Evolutionary conservation across 2,329 filamentous ascomycete species (phyloP).

Genomic region (Phialemonium atrogriseum): DNA sequence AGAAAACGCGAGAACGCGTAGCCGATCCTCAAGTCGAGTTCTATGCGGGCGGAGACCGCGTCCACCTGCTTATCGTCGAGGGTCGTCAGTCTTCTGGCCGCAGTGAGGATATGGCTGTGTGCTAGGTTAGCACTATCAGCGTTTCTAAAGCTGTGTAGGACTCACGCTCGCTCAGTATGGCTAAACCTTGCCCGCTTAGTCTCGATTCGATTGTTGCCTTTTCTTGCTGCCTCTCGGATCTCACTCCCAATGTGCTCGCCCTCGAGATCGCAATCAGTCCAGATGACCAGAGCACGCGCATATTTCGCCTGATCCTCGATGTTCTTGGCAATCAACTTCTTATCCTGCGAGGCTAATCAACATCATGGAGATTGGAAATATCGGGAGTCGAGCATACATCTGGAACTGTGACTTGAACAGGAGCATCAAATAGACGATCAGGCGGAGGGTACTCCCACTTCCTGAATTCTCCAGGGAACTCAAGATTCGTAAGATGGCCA

Average conservation of each 20-base stretch:
- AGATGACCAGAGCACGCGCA: conserved; percentile 77
- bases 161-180: conserved; percentile 86
- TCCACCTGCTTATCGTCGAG: conserved; percentile 81
- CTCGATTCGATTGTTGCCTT: conserved; percentile 64
- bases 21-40: conserved; percentile 86
- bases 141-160: conserved; percentile 2
- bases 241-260: conserved; percentile 94
- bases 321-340: conserved; percentile 73
- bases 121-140: conserved; percentile 4
- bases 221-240: conserved; percentile 71
- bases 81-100: conserved; percentile 66
- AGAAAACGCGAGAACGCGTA: conserved; percentile 87
- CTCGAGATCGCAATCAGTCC: conserved; percentile 98
- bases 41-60: conserved; percentile 81
- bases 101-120: conserved; percentile 74
- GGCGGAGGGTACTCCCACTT: conserved; percentile 79
- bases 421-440: conserved; percentile 70
- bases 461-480: conserved; percentile 67
- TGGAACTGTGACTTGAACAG: conserved; percentile 59
- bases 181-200: conserved; percentile 87
- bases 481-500: conserved; percentile 75
- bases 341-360: conserved; percentile 48
- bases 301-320: conserved; percentile 70
- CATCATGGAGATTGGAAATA: neutral
- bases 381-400: conserved; percentile 37